Evolutionary conservation across 345 rosid species (phyloP).

Genomic region (Rhizophora apiculata): DNA sequence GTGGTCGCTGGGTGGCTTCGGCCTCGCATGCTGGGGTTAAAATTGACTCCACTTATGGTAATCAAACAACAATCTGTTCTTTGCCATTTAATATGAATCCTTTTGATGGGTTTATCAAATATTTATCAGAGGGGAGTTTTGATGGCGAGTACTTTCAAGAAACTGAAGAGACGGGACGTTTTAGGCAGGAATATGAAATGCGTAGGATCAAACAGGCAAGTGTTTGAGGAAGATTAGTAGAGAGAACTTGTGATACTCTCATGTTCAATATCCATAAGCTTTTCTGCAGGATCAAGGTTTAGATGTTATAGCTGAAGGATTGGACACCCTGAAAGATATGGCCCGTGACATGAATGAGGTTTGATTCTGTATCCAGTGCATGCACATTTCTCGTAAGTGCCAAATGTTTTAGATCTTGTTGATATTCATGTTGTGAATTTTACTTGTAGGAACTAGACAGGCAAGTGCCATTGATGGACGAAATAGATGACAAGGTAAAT

Average conservation of each 20-base stretch:
- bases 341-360: constrained; percentile 34
- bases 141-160: constrained; percentile 23
- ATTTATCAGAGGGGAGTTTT: constrained; percentile 20
- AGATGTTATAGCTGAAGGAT: constrained; percentile 33
- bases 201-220: constrained; percentile 30
- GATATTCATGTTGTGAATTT: not conserved
- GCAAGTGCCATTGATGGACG: constrained; percentile 32
- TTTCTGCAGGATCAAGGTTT: constrained; percentile 32
- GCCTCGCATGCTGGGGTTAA: constrained; percentile 22
- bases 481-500: constrained; percentile 34
- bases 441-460: constrained; percentile 27
- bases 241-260: not conserved
- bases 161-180: constrained; percentile 16
- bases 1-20: constrained; percentile 20
- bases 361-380: not conserved
- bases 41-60: constrained; percentile 24
- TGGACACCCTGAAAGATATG: constrained; percentile 31
- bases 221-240: not conserved
- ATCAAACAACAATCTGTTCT: not conserved
- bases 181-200: constrained; percentile 33
- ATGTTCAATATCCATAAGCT: not conserved
- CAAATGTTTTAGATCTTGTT: not conserved
- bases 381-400: not conserved
- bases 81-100: not conserved
- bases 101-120: not conserved